Conservation (phyloP, 371 early-diverging fungal genomes). For the Dichotomocladium elegans region DNA sequence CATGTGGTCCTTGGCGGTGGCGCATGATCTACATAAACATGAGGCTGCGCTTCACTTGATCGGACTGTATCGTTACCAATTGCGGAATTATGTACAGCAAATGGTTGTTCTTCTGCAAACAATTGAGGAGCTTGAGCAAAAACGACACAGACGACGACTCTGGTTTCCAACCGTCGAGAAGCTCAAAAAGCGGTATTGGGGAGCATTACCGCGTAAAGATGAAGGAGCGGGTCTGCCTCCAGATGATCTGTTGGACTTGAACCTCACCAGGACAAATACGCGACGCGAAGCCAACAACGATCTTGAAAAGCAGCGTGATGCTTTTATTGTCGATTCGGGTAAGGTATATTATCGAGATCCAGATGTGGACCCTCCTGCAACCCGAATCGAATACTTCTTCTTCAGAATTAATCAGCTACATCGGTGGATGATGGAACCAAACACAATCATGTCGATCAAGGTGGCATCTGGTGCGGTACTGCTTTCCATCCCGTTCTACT, state of each 20-base stretch:
- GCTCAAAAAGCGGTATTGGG: background rate
- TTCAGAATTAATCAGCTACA: slow-evolving; percentile 1
- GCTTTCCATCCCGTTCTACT: slow-evolving; percentile 28
- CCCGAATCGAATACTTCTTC: slow-evolving; percentile 13
- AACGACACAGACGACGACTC: background rate
- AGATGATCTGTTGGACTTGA: background rate
- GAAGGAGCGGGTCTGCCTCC: no score
- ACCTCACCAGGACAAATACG: background rate
- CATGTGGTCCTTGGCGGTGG: background rate
- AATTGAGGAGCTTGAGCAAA: slow-evolving; percentile 2
- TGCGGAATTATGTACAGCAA: slow-evolving; percentile 5
- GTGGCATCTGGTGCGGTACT: slow-evolving; percentile 33
- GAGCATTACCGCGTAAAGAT: no score
- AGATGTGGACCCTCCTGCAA: slow-evolving; percentile 34
- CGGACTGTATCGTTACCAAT: slow-evolving; percentile 6
- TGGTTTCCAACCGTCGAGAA: background rate
- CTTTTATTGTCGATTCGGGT: background rate
- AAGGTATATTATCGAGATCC: slow-evolving; percentile 21
- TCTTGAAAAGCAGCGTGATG: background rate
- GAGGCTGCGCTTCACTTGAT: background rate
- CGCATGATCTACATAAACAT: background rate
- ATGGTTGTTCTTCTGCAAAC: slow-evolving; percentile 5
- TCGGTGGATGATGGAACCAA: slow-evolving; percentile 20
- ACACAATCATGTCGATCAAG: slow-evolving; percentile 33
- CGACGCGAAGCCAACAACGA: background rate